Percentiles rank a stretch among this genome's conserved stretches.
These are phyloP conservation scores for Jacaranda copaia DNA, from an alignment of 257 asterid genomes.

Conservation along the genomic window DNA sequence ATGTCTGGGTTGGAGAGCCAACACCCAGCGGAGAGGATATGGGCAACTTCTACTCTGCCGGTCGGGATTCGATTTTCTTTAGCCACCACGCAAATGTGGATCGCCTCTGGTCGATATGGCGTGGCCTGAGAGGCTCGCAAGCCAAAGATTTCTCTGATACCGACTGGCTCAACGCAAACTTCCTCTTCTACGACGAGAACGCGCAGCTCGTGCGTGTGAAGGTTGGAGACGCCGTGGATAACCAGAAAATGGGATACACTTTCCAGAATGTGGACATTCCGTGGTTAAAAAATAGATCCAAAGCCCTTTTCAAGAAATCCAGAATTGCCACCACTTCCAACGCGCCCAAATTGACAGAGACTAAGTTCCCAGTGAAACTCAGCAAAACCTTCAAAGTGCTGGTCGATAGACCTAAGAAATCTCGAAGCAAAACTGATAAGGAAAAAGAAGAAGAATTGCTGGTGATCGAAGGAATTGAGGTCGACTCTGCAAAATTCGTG, in stretches of 20 bases:
- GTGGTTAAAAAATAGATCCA: constrained; percentile 44
- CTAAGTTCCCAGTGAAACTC: constrained; percentile 45
- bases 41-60: constrained; percentile 56
- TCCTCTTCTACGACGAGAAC: constrained; percentile 57
- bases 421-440: constrained; percentile 42
- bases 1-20: constrained; percentile 44
- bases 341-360: constrained; percentile 26
- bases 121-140: constrained; percentile 21
- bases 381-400: constrained; percentile 45
- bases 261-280: constrained; percentile 47
- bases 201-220: constrained; percentile 47
- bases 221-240: constrained; percentile 40
- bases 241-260: constrained; percentile 42
- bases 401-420: constrained; percentile 48
- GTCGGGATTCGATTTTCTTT: constrained; percentile 47
- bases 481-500: constrained; percentile 35
- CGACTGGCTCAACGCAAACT: constrained; percentile 45
- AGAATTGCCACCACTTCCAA: constrained; percentile 26
- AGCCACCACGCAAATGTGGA: constrained; percentile 54
- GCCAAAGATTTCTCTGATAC: constrained; percentile 31
- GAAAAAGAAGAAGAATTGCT: constrained; percentile 48
- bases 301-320: constrained; percentile 34
- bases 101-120: constrained; percentile 53
- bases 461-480: constrained; percentile 54
- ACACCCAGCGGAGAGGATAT: constrained; percentile 37